Evolutionary conservation across 176 grass and related monocot species (phyloP), one percentile per base, ranked within the genome.

Genomic region (Elaeis guineensis): DNA sequence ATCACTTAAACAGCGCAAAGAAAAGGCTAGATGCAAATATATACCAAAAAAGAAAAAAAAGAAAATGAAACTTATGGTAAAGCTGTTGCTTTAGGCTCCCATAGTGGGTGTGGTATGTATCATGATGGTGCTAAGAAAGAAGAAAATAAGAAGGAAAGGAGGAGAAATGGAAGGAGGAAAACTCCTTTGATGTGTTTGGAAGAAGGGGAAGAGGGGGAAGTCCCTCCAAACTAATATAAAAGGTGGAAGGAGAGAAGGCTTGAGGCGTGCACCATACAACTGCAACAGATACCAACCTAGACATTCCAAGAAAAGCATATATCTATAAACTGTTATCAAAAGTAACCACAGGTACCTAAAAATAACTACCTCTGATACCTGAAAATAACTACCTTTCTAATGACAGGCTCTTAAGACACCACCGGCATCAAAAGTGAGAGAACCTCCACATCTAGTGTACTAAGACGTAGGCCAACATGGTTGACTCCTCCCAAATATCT

Each of bases 291-390:
- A 25, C 51, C 50, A 54, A 55, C 26, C 4, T 23, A 25, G 6
- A 6, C 50, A 18, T 20, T 19, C 2, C 26, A 54, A 54, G 51
- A 16, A 67, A 67, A 67, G 64, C 15, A 55, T 32, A 67, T 54
- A 29, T 67, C 23, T 51, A 19, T 28, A 54, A 54, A 30, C 51
- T 32, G 17, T 16, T 17, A 25, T 5, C 16, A 29, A 29, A 66
- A 28, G 22, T 52, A 19, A 54, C 17, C 5, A 25, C 30, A 55
- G 50, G 6, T 20, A 28, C 63, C 5, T 66, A 22, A 53, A 25
- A 66, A 26, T 30, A 25, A 24, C 56, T 24, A 24, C 56, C 22
- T 21, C 20, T 11, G 9, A 23, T 4, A 19, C 22, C 56, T 58
- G 11, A 4, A 58, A 15, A 5, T 15, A 59, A 5, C 5, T 23